Base-by-base conservation (phyloP, 148 eudicot genomes). In the Hydrangea macrophylla region DNA sequence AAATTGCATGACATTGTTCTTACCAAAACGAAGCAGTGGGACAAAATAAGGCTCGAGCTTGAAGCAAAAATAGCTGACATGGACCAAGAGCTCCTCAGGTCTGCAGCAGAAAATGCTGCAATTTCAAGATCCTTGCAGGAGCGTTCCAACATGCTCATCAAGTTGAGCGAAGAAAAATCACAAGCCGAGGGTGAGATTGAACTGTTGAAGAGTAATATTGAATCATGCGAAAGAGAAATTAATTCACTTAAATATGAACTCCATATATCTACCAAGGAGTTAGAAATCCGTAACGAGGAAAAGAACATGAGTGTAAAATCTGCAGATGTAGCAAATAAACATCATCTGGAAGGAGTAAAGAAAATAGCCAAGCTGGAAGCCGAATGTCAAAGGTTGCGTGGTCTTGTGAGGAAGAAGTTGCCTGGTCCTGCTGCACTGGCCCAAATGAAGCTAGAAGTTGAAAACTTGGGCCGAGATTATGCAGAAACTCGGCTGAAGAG, bases 401-500 rank as follows among this genome's bases (percentile, higher is more conserved):
- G 94, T 65, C 99, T 95, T 79, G 99, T 95, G 11, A 70, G 90
- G 58, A 95, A 95, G 83, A 95, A 91, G 74, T 80, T 95, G 69
- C 99, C 99, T 15, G 97, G 99, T 56, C 97, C 99, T 33, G 99
- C 99, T 59, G 99, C 99, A 12, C 62, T 91, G 62, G 99, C 99
- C 33, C 99, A 95, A 75, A 95, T 95, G 99, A 95, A 89, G 81
- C 78, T 87, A 20, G 99, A 95, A 82, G 99, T 95, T 36, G 96
- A 91, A 55, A 95, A 77, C 74, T 62, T 91, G 67, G 99, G 99
- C 39, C 71, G 92, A 32, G 96, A 89, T 68, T 84, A 83, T 68
- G 97, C 96, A 60, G 96, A 89, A 23, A 75, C 80, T 62, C 84
- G 89, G 26, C 25, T 70, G 18, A 85, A 85, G 78, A 81, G 90